Evolutionary conservation across 495 filamentous ascomycete genomes (phyloP), one percentile per base, ranked within the genome.

Genomic region (Daldinia vernicosa): DNA sequence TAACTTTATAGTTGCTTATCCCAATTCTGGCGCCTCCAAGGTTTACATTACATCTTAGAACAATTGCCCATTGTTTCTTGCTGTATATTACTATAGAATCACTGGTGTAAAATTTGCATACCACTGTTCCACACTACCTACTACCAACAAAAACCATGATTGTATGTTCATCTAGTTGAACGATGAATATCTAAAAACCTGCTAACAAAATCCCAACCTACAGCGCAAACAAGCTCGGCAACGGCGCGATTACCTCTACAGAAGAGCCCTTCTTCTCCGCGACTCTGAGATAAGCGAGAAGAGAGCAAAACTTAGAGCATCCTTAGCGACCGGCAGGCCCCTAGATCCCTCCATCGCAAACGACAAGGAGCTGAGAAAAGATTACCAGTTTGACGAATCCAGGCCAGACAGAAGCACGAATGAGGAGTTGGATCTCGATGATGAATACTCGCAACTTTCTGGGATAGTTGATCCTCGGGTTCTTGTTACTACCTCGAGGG

Each of bases 331-430:
- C 6, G 83, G 85, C 51, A 94, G 95, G 79, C 93, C 94, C 7
- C 85, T 99, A 43, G 92, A 95, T 69, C 88, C 92, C 39, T 85
- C 89, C 28, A 94, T 98, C 68, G 95, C 93, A 57, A 91, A 97
- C 75, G 96, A 99, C 78, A 93, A 91, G 78, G 75, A 86, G 28
- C 83, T 98, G 11, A 91, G 95, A 4, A 88, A 91, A 71, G 93
- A 98, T 77, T 98, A 91, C 83, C 94, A 94, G 74, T 99, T 92
- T 77, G 95, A 99, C 75, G 94, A 97, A 77, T 91, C 92, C 5
- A 79, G 87, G 12, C 80, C 84, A 12, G 89, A 92, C 47, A 77
- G 84, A 54, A 86, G 82, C 35, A 73, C 76, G 17, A 88, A 93
- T 47, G 91, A 92, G 50, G 80, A 81, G 9, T 77, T 94, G 47